Percentiles rank a stretch among this genome's conserved stretches.
Evolutionary conservation across 2,329 filamentous ascomycete species (phyloP).

Genomic region (Dothideomycetes sp.): DNA sequence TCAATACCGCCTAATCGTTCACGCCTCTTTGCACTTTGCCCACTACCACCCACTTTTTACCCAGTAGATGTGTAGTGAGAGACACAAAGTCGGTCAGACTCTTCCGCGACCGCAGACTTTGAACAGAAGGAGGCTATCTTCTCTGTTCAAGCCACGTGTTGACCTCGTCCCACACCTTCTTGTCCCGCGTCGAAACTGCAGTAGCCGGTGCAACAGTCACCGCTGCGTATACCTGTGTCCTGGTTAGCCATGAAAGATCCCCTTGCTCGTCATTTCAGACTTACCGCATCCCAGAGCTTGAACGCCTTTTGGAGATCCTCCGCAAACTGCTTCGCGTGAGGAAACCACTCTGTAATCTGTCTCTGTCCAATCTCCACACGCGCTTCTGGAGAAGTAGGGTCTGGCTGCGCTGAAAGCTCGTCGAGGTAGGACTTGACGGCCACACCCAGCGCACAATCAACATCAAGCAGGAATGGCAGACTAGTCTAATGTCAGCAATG

Average conservation of each 20-base stretch:
- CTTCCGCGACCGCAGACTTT: no score
- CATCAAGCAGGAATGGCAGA: constrained; percentile 57
- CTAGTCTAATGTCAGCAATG: constrained; percentile 3
- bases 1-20: no score
- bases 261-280: constrained; percentile 16
- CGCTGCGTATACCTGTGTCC: constrained; percentile 42
- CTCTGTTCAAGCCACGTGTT: constrained; percentile 8
- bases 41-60: no score
- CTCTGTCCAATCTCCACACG: constrained; percentile 40
- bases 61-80: no score
- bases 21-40: no score
- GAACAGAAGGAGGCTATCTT: no score
- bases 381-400: constrained; percentile 40
- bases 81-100: no score
- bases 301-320: constrained; percentile 50
- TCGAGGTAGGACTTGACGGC: constrained; percentile 72
- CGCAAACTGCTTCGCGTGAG: constrained; percentile 46
- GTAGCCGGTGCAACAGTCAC: constrained; percentile 44
- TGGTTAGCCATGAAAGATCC: constrained; percentile 5
- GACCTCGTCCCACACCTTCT: constrained; percentile 39
- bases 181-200: constrained; percentile 29
- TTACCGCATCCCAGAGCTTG: constrained; percentile 54
- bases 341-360: constrained; percentile 48
- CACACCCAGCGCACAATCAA: constrained; percentile 66
- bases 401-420: constrained; percentile 50